Evolutionary conservation across 2,329 filamentous ascomycete species (phyloP).

Genomic region (Talaromyces sp.): DNA sequence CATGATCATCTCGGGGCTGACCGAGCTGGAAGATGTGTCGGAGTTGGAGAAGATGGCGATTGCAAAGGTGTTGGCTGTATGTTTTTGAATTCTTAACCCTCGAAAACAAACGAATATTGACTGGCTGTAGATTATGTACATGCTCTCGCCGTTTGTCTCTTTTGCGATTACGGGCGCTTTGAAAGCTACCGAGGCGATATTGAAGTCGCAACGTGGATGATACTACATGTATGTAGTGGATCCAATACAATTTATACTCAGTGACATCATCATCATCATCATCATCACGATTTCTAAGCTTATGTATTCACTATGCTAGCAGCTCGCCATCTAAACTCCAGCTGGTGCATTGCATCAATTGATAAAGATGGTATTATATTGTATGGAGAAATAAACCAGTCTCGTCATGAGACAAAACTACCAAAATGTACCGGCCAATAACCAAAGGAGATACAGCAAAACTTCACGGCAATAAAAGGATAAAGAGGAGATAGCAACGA

Average conservation of each 20-base stretch:
- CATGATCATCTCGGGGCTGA: slow-evolving; percentile 49
- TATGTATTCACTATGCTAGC: background rate
- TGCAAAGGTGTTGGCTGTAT: slow-evolving; percentile 48
- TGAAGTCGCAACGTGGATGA: slow-evolving; percentile 3
- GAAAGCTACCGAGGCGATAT: slow-evolving; percentile 24
- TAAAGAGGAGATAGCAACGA: background rate
- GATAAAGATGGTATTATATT: background rate
- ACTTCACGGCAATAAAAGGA: background rate
- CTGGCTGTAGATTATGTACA: slow-evolving; percentile 24
- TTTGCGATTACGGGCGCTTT: slow-evolving; percentile 28
- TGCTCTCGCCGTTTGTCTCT: slow-evolving; percentile 25
- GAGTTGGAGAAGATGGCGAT: slow-evolving; percentile 49
- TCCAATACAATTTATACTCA: too few relatives aligned
- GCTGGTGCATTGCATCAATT: background rate
- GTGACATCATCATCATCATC: too few relatives aligned
- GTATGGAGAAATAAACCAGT: background rate
- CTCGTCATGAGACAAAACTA: background rate
- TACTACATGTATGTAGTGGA: too few relatives aligned
- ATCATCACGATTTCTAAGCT: background rate
- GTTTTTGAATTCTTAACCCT: slow-evolving; percentile 16
- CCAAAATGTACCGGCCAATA: background rate
- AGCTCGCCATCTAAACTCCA: background rate
- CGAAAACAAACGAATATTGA: background rate
- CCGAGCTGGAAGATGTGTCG: slow-evolving; percentile 40
- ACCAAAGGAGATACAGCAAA: background rate